Base-by-base conservation (phyloP, 2,329 filamentous ascomycete species). In the Sarocladiaceae sp. region DNA sequence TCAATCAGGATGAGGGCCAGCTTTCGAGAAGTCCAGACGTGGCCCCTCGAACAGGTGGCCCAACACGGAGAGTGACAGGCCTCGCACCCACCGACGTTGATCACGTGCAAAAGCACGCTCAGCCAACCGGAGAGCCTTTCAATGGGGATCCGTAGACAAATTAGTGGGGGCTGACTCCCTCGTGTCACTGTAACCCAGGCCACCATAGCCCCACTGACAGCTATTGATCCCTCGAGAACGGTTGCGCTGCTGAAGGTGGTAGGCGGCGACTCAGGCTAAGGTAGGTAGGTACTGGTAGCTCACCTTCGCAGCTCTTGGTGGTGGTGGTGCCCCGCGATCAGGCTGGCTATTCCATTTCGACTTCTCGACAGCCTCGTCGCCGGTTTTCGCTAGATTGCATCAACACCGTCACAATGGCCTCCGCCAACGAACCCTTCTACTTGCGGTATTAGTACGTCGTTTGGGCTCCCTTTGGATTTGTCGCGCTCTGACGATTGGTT, bases 381-480 rank as follows among this genome's bases (percentile, higher is more conserved):
- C 10, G 11, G 34, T 39, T 41, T 7, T 13, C 13, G 37, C n/a
- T n/a, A 41, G 10, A 5, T 41, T 12, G 10, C 16, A 7, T 26
- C 40, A 32, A 24, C 40, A 33, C 5, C 29, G 40, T 54, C 54
- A 70, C 58, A 48, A 89, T 85, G 76, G 72, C 85, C 55, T 72
- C 76, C 47, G 67, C 74, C 55, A 85, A 77, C 64, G 90, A 96
- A 57, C 83, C 85, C 6, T 97, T 98, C 64, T 98, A 98, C 60
- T 71, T 98, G 54, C 83, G 93, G 58, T 98, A 98, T 75, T 98
- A 98, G 91, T 96, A 80, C 64, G 85, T 64, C 19, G 6, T 10
- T 20, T 26, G 13, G 18, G 4, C n/a, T 20, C 13, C 54, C 50
- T 44, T 16, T 19, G 16, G 13, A n/a, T 13, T 6, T 19, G 13